Evolutionary conservation across 169 alveolate species (phyloP), one percentile per base, ranked within the genome.

Genomic region (Plasmodium malariae): DNA sequence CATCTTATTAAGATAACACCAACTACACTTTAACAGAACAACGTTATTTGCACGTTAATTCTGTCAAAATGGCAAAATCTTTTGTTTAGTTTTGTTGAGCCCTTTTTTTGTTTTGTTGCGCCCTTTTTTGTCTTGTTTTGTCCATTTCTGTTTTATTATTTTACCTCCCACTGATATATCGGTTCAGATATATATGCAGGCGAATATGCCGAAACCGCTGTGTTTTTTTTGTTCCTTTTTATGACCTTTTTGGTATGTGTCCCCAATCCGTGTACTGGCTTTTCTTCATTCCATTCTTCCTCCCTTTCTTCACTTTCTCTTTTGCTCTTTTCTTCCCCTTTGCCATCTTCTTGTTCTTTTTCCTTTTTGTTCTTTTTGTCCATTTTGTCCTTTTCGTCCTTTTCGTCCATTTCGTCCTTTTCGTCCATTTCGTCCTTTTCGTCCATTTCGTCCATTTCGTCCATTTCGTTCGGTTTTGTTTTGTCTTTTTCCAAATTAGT

Each of bases 101-200:
- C n/a, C n/a, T n/a, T n/a, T n/a, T n/a, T n/a, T n/a, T n/a, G n/a
- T n/a, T n/a, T n/a, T n/a, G n/a, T n/a, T n/a, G n/a, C n/a, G n/a
- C n/a, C n/a, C n/a, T n/a, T n/a, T n/a, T n/a, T n/a, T n/a, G n/a
- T n/a, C n/a, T n/a, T n/a, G n/a, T n/a, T n/a, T n/a, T n/a, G 2
- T n/a, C 17, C 1, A 7, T 0, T 54, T 28, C 30, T 28, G 7
- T 51, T 2, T 49, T 71, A 14, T 51, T 34, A 19, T 40, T 55
- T 62, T 78, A 80, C 90, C 90, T 59, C 90, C 90, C 90, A 80
- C 17, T 80, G 90, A 40, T 80, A 80, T 59, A 80, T 24, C 1
- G 90, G 90, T 11, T 80, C 90, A n/a, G 90, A 80, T 32, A 80
- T 80, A 28, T 80, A 69, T 12, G 90, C 90, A 26, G 90, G 90